Percentiles rank a stretch among this genome's conserved stretches.
These are phyloP conservation scores for Atractiella rhizophila DNA, from an alignment of 768 basidiomycete genomes.

Conservation along the genomic window DNA sequence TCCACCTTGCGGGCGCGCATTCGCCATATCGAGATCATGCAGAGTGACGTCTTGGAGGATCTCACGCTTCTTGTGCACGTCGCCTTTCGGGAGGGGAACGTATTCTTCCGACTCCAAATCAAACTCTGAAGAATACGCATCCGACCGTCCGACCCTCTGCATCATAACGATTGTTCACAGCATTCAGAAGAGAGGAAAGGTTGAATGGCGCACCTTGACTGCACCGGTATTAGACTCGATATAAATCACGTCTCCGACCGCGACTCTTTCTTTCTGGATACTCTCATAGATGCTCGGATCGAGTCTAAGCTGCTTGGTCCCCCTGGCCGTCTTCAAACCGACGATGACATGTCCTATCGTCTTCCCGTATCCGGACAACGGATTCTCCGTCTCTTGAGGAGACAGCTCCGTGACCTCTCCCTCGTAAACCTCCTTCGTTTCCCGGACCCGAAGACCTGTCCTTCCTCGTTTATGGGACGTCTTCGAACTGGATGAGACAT, in stretches of 20 bases:
- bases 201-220: conserved; percentile 42
- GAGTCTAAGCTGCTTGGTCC: conserved; percentile 76
- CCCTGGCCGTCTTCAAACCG: conserved; percentile 76
- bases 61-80: conserved; percentile 87
- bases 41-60: conserved; percentile 84
- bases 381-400: conserved; percentile 88
- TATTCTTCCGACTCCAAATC: conserved; percentile 97
- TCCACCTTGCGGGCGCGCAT: conserved; percentile 72
- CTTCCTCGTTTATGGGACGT: background rate
- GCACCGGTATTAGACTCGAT: conserved; percentile 82
- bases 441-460: conserved; percentile 73
- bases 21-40: conserved; percentile 85
- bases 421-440: conserved; percentile 96
- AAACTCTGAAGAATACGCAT: conserved; percentile 90
- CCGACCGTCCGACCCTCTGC: conserved; percentile 81
- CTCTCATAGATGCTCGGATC: conserved; percentile 93
- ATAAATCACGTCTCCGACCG: conserved; percentile 89
- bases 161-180: background rate
- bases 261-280: conserved; percentile 87
- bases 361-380: conserved; percentile 89
- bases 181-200: background rate
- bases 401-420: conserved; percentile 95
- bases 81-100: conserved; percentile 86
- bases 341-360: conserved; percentile 95
- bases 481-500: background rate